A percentile compares a stretch with the other conserved stretches of the same genome.
Conservation (phyloP, 2,329 filamentous ascomycete genomes). For the Fusarium sp. region DNA sequence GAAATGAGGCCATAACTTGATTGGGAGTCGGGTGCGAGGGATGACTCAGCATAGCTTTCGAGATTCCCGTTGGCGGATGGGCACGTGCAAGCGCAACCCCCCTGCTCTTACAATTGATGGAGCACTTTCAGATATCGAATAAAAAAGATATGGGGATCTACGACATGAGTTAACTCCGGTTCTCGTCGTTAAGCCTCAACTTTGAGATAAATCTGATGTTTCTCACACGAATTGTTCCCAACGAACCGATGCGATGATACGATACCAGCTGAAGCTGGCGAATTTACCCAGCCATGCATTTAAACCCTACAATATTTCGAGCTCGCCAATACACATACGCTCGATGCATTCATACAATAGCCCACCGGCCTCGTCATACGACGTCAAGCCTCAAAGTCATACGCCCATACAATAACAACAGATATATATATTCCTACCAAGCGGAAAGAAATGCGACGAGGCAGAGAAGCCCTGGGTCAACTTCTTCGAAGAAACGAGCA, state of each 20-base stretch:
- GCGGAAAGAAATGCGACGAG: conserved; percentile 3
- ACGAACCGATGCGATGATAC: conserved; percentile 42
- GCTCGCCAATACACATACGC: conserved; percentile 17
- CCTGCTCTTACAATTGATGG: background rate
- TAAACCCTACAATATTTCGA: conserved; percentile 38
- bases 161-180: conserved; percentile 7
- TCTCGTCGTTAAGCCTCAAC: background rate
- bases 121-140: conserved; percentile 21
- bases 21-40: conserved; percentile 43
- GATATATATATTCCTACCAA: conserved; percentile 18
- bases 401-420: conserved; percentile 4
- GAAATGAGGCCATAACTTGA: conserved; percentile 57
- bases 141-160: conserved; percentile 25
- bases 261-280: conserved; percentile 31
- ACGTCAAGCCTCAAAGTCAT: conserved; percentile 30
- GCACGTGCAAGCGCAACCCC: conserved; percentile 35
- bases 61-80: conserved; percentile 38
- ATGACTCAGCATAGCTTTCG: conserved; percentile 53
- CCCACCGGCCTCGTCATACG: conserved; percentile 24
- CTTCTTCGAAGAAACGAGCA: conserved; percentile 1
- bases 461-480: conserved; percentile 12
- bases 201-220: conserved; percentile 9
- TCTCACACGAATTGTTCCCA: background rate
- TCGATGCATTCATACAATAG: conserved; percentile 10
- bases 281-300: conserved; percentile 49